A percentile compares a stretch with the other conserved stretches of the same genome.
Conservation (phyloP, 2,329 filamentous ascomycete species). For the Rhynchosporium graminicola region DNA sequence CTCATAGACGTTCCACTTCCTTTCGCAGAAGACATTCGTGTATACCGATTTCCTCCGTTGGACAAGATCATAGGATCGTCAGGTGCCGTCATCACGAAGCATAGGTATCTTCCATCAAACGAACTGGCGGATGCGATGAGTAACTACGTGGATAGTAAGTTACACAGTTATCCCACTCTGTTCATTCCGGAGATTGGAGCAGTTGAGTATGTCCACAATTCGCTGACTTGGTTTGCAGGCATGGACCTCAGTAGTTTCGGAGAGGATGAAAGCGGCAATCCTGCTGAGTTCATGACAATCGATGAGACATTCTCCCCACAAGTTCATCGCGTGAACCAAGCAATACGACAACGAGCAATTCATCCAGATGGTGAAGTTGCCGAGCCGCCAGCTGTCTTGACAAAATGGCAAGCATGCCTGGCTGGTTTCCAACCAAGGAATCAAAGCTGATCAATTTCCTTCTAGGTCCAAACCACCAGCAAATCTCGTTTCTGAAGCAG, state of each 20-base stretch:
- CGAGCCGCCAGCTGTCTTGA: conserved; percentile 62
- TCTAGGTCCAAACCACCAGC: conserved; percentile 60
- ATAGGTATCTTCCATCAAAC: conserved; percentile 77
- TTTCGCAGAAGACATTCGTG: conserved; percentile 87
- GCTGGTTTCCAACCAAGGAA: not conserved
- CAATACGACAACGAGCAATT: conserved; percentile 79
- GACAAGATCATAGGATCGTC: conserved; percentile 87
- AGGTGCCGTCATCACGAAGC: conserved; percentile 76
- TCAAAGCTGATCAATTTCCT: not conserved
- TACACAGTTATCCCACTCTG: not conserved
- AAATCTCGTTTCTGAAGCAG: conserved; percentile 60
- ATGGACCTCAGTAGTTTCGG: conserved; percentile 82
- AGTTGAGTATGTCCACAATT: not conserved
- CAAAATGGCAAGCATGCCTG: conserved; percentile 57
- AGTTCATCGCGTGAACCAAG: conserved; percentile 86
- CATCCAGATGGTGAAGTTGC: conserved; percentile 66
- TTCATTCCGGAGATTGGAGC: not conserved
- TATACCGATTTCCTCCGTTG: conserved; percentile 88
- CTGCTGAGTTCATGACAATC: conserved; percentile 70
- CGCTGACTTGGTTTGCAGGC: conserved; percentile 10
- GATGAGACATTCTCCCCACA: conserved; percentile 83
- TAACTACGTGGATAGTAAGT: conserved; percentile 75
- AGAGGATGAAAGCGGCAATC: conserved; percentile 68
- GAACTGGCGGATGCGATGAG: conserved; percentile 80
- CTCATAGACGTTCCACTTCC: conserved; percentile 88